These are phyloP conservation scores for Pyricularia sp. DNA, from an alignment of 2,329 filamentous ascomycete species.

Conservation along the genomic window DNA sequence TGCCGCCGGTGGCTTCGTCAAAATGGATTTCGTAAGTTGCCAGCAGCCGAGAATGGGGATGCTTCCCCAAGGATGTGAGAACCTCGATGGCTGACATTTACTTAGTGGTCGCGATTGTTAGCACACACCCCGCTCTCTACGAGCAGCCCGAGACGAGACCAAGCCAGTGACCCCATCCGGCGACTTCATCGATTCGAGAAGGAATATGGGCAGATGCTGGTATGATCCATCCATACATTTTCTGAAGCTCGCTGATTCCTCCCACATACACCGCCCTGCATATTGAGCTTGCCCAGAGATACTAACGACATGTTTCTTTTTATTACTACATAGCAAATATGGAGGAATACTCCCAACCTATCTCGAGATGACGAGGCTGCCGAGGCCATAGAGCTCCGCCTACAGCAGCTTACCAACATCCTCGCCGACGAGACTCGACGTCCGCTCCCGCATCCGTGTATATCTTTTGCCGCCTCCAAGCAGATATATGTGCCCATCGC, in stretches of 20 bases:
- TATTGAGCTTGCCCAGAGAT: background rate
- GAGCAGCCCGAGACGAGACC: slow-evolving; percentile 46
- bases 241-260: slow-evolving; percentile 1
- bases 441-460: slow-evolving; percentile 83
- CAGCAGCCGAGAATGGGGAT: background rate
- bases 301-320: background rate
- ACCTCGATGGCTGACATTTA: slow-evolving; percentile 5
- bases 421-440: slow-evolving; percentile 84
- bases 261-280: background rate
- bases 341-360: slow-evolving; percentile 53
- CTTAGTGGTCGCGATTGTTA: slow-evolving; percentile 58
- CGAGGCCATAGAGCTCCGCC: slow-evolving; percentile 51
- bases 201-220: slow-evolving; percentile 54
- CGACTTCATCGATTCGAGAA: slow-evolving; percentile 58
- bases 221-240: slow-evolving; percentile 23
- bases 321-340: slow-evolving; percentile 36
- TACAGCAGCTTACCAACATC: slow-evolving; percentile 58
- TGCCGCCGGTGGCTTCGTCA: slow-evolving; percentile 1
- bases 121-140: slow-evolving; percentile 51
- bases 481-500: slow-evolving; percentile 86
- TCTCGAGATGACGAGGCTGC: slow-evolving; percentile 50
- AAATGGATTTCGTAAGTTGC: slow-evolving; percentile 6
- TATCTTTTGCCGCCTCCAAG: slow-evolving; percentile 74
- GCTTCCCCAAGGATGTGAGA: background rate
- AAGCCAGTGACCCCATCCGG: slow-evolving; percentile 52